phyloP scores from a whole-genome alignment of 1,284 basidiomycete species.

The Entoloma clypeatum region DNA sequence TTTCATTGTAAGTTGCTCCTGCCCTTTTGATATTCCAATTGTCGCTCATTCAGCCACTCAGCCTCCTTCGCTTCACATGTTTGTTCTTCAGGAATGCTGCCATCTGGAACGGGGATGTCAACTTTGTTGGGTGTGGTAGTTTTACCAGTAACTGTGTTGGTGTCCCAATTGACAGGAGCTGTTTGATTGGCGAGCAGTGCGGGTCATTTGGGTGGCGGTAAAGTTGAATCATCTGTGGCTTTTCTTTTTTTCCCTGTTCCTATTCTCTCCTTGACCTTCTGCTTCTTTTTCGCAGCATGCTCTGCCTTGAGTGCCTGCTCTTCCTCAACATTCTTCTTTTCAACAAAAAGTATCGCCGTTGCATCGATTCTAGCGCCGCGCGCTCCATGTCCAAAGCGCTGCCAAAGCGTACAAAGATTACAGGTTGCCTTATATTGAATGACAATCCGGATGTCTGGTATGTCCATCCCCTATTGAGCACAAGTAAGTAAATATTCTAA shows the following conservation, averaged over 20 bases:
- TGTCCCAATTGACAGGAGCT: no score
- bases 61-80: no score
- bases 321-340: slow-evolving; percentile 13
- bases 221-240: not conserved
- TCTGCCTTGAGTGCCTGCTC: slow-evolving; percentile 6
- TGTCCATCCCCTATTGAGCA: slow-evolving; percentile 12
- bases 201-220: not conserved
- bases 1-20: not conserved
- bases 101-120: no score
- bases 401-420: slow-evolving; percentile 15
- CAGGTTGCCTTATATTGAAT: slow-evolving; percentile 10
- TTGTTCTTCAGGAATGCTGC: no score
- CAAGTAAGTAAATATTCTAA: not conserved
- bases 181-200: not conserved
- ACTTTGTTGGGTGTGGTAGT: no score
- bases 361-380: slow-evolving; percentile 6
- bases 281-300: slow-evolving; percentile 1
- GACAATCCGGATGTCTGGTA: slow-evolving; percentile 12
- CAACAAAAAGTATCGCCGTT: slow-evolving; percentile 13
- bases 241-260: slow-evolving; percentile 2
- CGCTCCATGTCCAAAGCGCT: slow-evolving; percentile 12
- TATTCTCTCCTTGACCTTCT: slow-evolving; percentile 1
- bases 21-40: not conserved
- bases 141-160: no score
- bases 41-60: no score